Base-by-base conservation (phyloP, 2,329 filamentous ascomycete species). In the Teratosphaeria viscida region DNA sequence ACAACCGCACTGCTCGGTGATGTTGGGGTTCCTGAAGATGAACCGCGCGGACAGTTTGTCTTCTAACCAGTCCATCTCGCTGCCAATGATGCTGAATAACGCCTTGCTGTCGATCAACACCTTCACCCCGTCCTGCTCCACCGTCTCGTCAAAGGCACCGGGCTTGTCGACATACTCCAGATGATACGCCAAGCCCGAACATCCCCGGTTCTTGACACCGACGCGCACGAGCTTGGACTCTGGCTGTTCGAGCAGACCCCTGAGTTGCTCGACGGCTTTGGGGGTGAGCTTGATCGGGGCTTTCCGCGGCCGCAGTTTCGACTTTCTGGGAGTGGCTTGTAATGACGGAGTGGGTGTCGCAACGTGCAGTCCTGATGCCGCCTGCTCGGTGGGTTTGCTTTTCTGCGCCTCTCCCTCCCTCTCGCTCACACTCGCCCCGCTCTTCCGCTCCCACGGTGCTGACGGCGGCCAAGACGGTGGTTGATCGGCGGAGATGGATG, bases 41-140 rank as follows among this genome's bases (percentile, higher is more conserved):
- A 99, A 99, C 65, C 89, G 82, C 75, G 92, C 84, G 73, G 88
- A 95, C 64, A 99, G 77, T 78, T 95, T 96, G 69, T 97, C 94
- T 76, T 97, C 92, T 11, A 92, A 82, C 92, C 92, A 99, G 72
- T 99, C 94, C 94, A 99, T 99, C 77, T 97, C 92, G 71, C 89
- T 96, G 5, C 94, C 94, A 68, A 99, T 96, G 58, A 99, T 97
- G 75, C 92, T 97, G 73, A 99, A 92, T 56, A 99, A 78, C 52
- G 94, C 94, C 79, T 96, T 97, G 80, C 90, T 95, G 74, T 99
- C 94, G 60, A 99, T 94, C 72, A 97, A 74, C 37, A 99, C 92
- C 76, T 89, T 92, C 60, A 99, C 92, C 0, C 92, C 94, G 69
- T 97, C 94, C 73, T 99, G 94, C 72, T 95, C 92, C 1, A 99